Evolutionary conservation across 225 moss, liverwort and hornwort species (phyloP), one percentile per base, ranked within the genome.

Genomic region (Physcomitrium patens): DNA sequence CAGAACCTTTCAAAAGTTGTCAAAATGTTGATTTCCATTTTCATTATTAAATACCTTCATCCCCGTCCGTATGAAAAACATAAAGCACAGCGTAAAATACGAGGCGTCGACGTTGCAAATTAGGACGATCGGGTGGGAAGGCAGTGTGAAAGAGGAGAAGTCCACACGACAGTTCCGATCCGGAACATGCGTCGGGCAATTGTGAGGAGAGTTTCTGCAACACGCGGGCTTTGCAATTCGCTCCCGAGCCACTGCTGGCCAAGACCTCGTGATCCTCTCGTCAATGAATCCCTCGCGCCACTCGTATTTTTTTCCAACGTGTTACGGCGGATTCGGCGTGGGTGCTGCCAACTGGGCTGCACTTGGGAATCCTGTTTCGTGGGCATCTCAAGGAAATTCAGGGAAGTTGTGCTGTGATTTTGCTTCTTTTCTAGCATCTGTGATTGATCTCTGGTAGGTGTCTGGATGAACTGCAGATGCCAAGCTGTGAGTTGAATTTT

Each of bases 211-310:
- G 79, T 73, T 68, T 20, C 60, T 22, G 27, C 16, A 14, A 47
- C 58, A 78, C 42, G 24, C 37, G 3, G 63, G 23, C 48, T 47
- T 55, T 51, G 72, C 19, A 26, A 48, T 63, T 12, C 31, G 13
- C 63, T 53, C 19, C 48, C 42, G 3, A 58, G 76, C 50, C 77
- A 17, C 73, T 74, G 73, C 63, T 78, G 77, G 51, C 82, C 82
- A 82, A 77, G 73, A 57, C 69, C 68, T 73, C 22, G 57, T 74
- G 10, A 82, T 77, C 77, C 73, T 72, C 56, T 15, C 51, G 44
- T 52, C 51, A 51, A 65, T 64, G 48, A 44, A 43, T 19, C 55
- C 0, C 19, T 49, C 15, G 49, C 15, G 49, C 14, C 10, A 1
- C 15, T 51, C 45, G 48, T 66, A 22, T 24, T 43, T 7, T 43